phyloP scores from a whole-genome alignment of 768 basidiomycete species.

The Lactarius indigo region DNA sequence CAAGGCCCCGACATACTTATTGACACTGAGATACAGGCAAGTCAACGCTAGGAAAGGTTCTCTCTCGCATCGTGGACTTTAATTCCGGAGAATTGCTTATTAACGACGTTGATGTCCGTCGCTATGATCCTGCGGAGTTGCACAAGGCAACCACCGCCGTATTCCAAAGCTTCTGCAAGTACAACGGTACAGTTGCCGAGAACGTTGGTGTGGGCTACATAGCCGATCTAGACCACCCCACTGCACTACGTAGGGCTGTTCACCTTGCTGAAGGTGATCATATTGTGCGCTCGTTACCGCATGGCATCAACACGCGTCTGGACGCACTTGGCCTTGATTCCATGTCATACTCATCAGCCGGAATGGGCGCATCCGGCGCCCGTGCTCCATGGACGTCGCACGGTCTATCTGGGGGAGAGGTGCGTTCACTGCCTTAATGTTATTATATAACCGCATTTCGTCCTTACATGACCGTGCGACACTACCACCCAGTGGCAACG shows the following conservation, averaged over 20 bases:
- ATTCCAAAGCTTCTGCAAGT: slow-evolving; percentile 84
- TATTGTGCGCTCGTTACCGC: slow-evolving; percentile 62
- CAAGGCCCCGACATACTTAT: neutral
- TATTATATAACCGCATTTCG: neutral
- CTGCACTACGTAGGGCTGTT: slow-evolving; percentile 62
- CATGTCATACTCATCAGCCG: slow-evolving; percentile 35
- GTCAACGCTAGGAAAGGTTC: slow-evolving; percentile 79
- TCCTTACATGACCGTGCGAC: slow-evolving; percentile 15
- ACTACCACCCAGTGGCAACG: slow-evolving; percentile 67
- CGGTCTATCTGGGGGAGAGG: slow-evolving; percentile 83
- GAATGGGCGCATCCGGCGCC: slow-evolving; percentile 36
- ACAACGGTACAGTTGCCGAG: slow-evolving; percentile 70
- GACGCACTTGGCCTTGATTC: slow-evolving; percentile 59
- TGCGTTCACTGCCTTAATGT: slow-evolving; percentile 33
- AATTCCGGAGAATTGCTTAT: slow-evolving; percentile 63
- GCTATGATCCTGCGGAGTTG: slow-evolving; percentile 62
- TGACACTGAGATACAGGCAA: slow-evolving; percentile 51
- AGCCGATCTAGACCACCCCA: slow-evolving; percentile 52
- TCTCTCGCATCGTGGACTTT: slow-evolving; percentile 77
- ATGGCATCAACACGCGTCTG: slow-evolving; percentile 70
- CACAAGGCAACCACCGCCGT: slow-evolving; percentile 76
- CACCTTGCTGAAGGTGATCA: slow-evolving; percentile 65
- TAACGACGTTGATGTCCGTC: slow-evolving; percentile 67
- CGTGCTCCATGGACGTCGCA: slow-evolving; percentile 44
- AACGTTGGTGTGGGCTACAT: slow-evolving; percentile 86